phyloP scores from a whole-genome alignment of 106 monocot genomes.

The Dioscorea dumetorum region DNA sequence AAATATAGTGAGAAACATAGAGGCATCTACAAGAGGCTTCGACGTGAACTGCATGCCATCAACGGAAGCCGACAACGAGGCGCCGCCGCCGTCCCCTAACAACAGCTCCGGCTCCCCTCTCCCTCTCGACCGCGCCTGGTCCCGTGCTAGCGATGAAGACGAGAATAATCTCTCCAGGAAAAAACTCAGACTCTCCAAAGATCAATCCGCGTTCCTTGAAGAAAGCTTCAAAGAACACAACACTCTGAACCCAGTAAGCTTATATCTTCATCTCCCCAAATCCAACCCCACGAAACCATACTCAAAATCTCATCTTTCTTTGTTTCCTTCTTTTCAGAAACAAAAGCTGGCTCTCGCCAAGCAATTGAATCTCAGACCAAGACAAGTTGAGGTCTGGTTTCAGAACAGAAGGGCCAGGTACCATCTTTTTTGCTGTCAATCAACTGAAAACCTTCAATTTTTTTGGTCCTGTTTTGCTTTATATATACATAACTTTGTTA shows the following conservation, averaged over 20 bases:
- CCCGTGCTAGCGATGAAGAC: constrained; percentile 70
- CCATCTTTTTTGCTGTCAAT: no score
- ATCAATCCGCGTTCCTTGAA: constrained; percentile 72
- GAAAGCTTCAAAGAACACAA: constrained; percentile 82
- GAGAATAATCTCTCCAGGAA: constrained; percentile 56
- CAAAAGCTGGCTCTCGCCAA: constrained; percentile 62
- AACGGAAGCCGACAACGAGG: constrained; percentile 5
- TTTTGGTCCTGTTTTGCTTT: neutral
- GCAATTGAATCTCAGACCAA: constrained; percentile 56
- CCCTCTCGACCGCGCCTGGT: constrained; percentile 35
- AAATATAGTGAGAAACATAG: no score
- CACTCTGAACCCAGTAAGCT: constrained; percentile 69
- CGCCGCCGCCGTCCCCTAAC: constrained; percentile 44
- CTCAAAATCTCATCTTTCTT: no score
- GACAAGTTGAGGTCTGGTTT: constrained; percentile 75
- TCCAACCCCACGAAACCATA: no score
- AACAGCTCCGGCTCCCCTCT: constrained; percentile 24
- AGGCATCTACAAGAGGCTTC: constrained; percentile 20
- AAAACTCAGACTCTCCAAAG: constrained; percentile 78
- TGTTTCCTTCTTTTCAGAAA: constrained; percentile 27
- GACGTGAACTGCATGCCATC: constrained; percentile 56
- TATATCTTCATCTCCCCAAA: no score
- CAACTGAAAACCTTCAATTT: no score
- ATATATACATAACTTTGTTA: no score
- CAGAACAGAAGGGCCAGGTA: constrained; percentile 76